Evolutionary conservation across 2,329 filamentous ascomycete species (phyloP).

Genomic region (Onygenales sp.): DNA sequence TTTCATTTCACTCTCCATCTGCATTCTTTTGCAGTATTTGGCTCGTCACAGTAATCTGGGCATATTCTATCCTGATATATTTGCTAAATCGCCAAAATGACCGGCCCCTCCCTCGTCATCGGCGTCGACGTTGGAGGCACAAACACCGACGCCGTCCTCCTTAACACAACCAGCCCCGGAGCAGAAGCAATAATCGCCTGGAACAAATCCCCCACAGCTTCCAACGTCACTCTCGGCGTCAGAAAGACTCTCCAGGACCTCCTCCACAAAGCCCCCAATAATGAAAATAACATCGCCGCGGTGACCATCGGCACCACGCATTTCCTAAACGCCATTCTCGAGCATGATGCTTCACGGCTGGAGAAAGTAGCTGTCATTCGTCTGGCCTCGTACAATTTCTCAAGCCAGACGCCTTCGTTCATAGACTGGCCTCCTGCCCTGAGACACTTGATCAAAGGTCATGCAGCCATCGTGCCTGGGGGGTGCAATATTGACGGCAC

Average conservation of each 20-base stretch:
- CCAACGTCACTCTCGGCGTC: conserved; percentile 44
- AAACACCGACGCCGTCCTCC: conserved; percentile 37
- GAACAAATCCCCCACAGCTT: conserved; percentile 41
- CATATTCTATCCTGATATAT: too few relatives aligned
- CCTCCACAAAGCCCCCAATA: conserved; percentile 28
- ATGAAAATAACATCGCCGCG: conserved; percentile 32
- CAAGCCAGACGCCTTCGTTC: conserved; percentile 33
- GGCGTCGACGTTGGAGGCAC: conserved; percentile 32
- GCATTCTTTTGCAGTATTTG: too few relatives aligned
- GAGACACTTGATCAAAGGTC: conserved; percentile 5
- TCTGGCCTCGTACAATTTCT: conserved; percentile 14
- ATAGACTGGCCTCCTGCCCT: conserved; percentile 37
- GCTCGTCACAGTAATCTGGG: too few relatives aligned
- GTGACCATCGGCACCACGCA: conserved; percentile 43
- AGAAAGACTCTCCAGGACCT: conserved; percentile 38
- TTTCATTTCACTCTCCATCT: too few relatives aligned
- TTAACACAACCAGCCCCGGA: conserved; percentile 29
- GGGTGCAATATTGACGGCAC: conserved; percentile 6
- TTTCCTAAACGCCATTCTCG: conserved; percentile 43
- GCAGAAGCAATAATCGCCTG: conserved; percentile 34
- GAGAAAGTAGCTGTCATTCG: conserved; percentile 39
- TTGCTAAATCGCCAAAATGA: too few relatives aligned
- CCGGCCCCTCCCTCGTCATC: conserved; percentile 18
- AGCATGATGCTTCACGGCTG: conserved; percentile 35
- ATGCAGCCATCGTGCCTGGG: conserved; percentile 5